phyloP scores from a whole-genome alignment of 225 moss, liverwort and hornwort species.

The Polytrichum formosum region DNA sequence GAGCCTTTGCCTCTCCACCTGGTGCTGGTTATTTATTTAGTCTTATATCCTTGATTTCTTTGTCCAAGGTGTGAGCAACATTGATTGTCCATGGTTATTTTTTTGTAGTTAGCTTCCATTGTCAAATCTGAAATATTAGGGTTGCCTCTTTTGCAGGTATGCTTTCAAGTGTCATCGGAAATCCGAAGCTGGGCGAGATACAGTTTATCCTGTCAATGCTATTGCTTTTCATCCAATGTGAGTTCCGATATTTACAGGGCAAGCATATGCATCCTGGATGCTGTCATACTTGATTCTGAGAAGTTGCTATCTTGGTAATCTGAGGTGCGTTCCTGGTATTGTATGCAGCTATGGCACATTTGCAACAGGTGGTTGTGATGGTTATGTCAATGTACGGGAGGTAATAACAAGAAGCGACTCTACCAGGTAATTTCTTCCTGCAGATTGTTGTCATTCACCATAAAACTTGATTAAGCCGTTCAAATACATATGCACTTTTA shows the following conservation, averaged over 20 bases:
- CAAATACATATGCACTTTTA: no score
- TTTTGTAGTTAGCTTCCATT: constrained; percentile 1
- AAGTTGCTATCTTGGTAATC: background rate
- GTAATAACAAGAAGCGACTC: constrained; percentile 93
- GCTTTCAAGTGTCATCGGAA: constrained; percentile 99
- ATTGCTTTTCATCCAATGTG: constrained; percentile 98
- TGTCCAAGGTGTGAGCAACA: background rate
- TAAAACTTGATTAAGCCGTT: no score
- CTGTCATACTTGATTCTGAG: no score
- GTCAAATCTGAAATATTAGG: constrained; percentile 1
- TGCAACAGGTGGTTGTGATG: constrained; percentile 98
- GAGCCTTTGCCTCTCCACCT: background rate
- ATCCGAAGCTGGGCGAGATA: constrained; percentile 97
- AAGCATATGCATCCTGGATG: no score
- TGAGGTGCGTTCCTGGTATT: background rate
- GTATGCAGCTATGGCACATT: constrained; percentile 89
- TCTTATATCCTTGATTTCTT: background rate
- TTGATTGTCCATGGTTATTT: background rate
- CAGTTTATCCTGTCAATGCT: constrained; percentile 95
- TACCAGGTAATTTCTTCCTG: constrained; percentile 63
- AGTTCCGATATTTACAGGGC: constrained; percentile 9
- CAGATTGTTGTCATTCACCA: no score
- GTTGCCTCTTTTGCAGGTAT: constrained; percentile 51
- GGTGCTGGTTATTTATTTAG: no score
- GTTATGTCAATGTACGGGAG: constrained; percentile 99